Evolutionary conservation across 345 rosid species (phyloP).

Genomic region (Eutrema japonicum): DNA sequence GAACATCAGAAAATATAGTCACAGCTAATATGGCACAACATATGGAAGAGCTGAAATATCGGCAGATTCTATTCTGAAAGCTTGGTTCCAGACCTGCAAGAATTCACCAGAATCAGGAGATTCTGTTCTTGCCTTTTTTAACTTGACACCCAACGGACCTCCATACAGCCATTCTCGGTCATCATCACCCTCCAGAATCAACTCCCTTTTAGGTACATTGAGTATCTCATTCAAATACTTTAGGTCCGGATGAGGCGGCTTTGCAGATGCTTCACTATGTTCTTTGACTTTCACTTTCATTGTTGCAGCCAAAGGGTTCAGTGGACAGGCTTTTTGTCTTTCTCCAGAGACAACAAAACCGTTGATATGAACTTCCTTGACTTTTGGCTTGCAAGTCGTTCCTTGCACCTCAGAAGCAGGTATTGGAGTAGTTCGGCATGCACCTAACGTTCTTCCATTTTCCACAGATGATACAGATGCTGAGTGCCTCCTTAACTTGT

Average conservation of each 20-base stretch:
- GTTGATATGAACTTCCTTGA: constrained; percentile 50
- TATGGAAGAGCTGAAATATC: constrained; percentile 73
- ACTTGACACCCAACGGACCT: constrained; percentile 26
- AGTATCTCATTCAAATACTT: constrained; percentile 60
- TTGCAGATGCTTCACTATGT: constrained; percentile 45
- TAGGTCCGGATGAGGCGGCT: constrained; percentile 68
- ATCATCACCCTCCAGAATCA: constrained; percentile 40
- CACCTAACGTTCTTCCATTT: constrained; percentile 53
- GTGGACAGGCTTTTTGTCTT: constrained; percentile 34
- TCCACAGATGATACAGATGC: constrained; percentile 43
- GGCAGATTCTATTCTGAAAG: constrained; percentile 60
- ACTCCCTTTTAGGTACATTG: constrained; percentile 58
- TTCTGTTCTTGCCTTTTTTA: constrained; percentile 45
- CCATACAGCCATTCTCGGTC: constrained; percentile 66
- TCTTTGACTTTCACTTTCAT: constrained; percentile 41
- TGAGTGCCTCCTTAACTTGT: constrained; percentile 49
- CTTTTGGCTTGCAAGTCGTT: constrained; percentile 38
- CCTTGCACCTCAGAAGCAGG: constrained; percentile 41
- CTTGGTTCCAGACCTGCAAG: constrained; percentile 66
- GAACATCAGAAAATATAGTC: constrained; percentile 14
- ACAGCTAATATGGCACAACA: constrained; percentile 67
- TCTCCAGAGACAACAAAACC: constrained; percentile 47
- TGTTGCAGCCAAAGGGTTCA: constrained; percentile 35
- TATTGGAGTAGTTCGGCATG: constrained; percentile 39
- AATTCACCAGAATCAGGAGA: constrained; percentile 31